Evolutionary conservation across 1,284 basidiomycete genomes (phyloP), one percentile per base, ranked within the genome.

Genomic region (Phellopilus nigrolimitatus): DNA sequence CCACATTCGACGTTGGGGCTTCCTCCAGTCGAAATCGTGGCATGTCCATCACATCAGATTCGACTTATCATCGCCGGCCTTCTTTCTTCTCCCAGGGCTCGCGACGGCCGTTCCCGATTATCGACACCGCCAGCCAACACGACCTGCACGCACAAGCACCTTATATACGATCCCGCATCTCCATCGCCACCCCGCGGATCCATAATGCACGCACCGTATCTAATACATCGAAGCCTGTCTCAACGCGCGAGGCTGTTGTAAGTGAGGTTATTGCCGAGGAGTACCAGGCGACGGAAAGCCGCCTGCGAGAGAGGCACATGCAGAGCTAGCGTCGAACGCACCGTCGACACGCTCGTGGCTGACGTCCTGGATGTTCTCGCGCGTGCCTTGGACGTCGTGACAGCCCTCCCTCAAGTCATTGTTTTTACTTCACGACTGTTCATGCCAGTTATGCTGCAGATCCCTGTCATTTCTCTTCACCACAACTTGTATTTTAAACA

Each of bases 191-290:
- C n/a, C 39, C 44, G 15, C 31, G n/a, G n/a, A 37, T 46, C 33
- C 25, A 12, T 15, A 28, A 42, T n/a, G 25, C 24, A 7, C 40
- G 54, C 12, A 50, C 49, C n/a, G 39, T 38, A n/a, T 56, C 54
- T 8, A 45, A 42, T 24, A 17, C 46, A 2, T 43, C 45, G 21
- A 36, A 24, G 10, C 78, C 24, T 12, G 59, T 69, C 12, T 73
- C 80, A 21, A 71, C 79, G 2, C 74, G 76, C 19, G 73, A 80
- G 54, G 84, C 82, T 9, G 80, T 88, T 37, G 70, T 76, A 45
- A 73, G 75, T 39, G 83, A 86, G 59, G 78, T 83, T 27, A 69
- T 85, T 46, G 80, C 76, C 30, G 84, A 88, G 62, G 84, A 86
- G 63, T 69, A 73, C 49, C 69, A 75, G 25, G 82, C 75, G 3